phyloP scores from a whole-genome alignment of 345 rosid species.

The Odontarrhena argentea region DNA sequence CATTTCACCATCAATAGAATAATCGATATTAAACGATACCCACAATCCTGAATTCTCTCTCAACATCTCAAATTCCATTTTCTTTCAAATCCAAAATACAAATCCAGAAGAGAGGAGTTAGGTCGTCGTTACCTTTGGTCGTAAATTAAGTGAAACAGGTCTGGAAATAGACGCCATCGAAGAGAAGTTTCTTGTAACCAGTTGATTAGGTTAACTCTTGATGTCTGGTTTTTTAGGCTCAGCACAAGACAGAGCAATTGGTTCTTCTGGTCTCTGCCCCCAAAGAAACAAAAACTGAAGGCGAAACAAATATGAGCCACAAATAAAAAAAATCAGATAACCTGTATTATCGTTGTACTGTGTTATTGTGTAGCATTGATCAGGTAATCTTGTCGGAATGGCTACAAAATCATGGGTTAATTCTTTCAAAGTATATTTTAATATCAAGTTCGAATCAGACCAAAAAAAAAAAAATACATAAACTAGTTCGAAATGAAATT shows the following conservation, averaged over 20 bases:
- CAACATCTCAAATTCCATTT: background rate
- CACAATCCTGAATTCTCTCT: background rate
- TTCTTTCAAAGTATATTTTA: too few relatives aligned
- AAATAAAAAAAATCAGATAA: background rate
- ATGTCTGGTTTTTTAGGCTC: slow-evolving; percentile 17
- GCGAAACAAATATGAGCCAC: slow-evolving; percentile 24
- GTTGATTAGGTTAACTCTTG: background rate
- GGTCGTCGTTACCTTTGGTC: slow-evolving; percentile 50
- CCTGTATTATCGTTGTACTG: too few relatives aligned
- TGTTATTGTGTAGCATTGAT: too few relatives aligned
- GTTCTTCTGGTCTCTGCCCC: background rate
- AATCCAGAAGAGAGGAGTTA: background rate
- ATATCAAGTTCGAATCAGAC: too few relatives aligned
- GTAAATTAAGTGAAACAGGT: slow-evolving; percentile 47
- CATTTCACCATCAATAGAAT: slow-evolving; percentile 7
- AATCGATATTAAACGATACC: background rate
- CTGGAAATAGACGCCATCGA: slow-evolving; percentile 72
- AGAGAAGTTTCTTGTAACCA: slow-evolving; percentile 5
- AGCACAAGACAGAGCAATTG: background rate
- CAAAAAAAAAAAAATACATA: too few relatives aligned
- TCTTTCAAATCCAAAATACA: background rate
- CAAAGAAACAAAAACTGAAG: background rate
- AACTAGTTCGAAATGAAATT: too few relatives aligned
- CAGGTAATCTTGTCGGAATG: too few relatives aligned
- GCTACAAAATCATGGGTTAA: too few relatives aligned